Base-by-base conservation (phyloP, 164 flowering plant species). In the Nymphaea thermarum region DNA sequence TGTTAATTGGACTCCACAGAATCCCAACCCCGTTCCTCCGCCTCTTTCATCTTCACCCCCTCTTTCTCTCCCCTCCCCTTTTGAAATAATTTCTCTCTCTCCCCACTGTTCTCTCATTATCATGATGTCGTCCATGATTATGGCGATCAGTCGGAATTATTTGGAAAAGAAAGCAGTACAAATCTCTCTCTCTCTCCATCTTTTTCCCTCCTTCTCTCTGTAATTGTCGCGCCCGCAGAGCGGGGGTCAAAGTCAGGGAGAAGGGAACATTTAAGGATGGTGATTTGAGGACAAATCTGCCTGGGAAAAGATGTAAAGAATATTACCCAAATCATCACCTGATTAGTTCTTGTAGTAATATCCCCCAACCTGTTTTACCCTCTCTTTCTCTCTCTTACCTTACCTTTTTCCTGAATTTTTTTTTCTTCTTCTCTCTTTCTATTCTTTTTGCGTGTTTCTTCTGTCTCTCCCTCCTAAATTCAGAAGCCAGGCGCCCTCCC, bases 61-160 rank as follows among this genome's bases (percentile, higher is more conserved):
- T 43, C 42, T 51, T 42, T 43, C 3, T 43, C 53, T 43, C 65
- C 43, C 36, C n/a, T 44, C 59, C 36, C 36, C 36, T 25, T 25
- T 25, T 25, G 36, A 25, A 25, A 25, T 25, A 25, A 25, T 25
- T 25, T 17, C 73, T 60, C 18, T 41, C 10, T 63, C 60, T 47
- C 65, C 16, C 43, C n/a, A 18, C 44, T 3, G 4, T 42, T 15
- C 45, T n/a, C 12, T 63, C 67, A 64, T 43, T 65, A 71, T 71
- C 65, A 65, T 60, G 73, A 71, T 71, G 68, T 41, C 61, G 68
- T 44, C 65, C 60, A 18, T 71, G 57, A 66, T 71, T 57, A 57
- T 18, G 55, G 64, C 60, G 53, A 55, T 44, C 60, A 61, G 64
- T 17, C n/a, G 8, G n/a, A 62, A 62, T 62, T 6, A 62, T 62